Percentiles rank a stretch among this genome's conserved stretches.
Conservation (phyloP, 257 asterid species). For the Fraxinus anomala region DNA sequence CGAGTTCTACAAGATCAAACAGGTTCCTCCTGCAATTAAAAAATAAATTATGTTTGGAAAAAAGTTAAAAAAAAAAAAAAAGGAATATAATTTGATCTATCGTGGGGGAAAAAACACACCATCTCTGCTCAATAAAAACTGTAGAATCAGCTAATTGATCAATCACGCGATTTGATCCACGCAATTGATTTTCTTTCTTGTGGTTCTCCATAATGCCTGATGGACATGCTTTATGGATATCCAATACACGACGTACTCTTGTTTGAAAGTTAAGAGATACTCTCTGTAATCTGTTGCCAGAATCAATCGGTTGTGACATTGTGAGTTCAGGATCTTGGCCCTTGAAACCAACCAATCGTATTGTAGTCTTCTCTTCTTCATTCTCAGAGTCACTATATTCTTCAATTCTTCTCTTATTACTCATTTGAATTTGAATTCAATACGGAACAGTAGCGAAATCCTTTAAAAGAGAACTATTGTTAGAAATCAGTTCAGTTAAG, state of each 20-base stretch:
- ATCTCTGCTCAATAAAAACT: conserved; percentile 59
- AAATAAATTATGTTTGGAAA: background rate
- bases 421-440: conserved; percentile 60
- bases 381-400: conserved; percentile 32
- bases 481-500: background rate
- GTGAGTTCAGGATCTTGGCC: conserved; percentile 38
- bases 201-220: background rate
- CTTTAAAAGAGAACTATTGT: background rate
- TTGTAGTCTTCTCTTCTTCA: conserved; percentile 32
- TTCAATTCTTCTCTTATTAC: conserved; percentile 24
- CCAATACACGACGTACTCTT: conserved; percentile 37
- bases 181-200: background rate
- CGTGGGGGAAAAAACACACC: conserved; percentile 25
- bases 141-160: conserved; percentile 54
- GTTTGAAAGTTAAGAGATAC: conserved; percentile 48
- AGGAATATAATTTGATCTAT: too few species aligned
- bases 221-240: background rate
- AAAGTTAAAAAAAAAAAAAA: too few species aligned
- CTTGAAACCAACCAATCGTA: conserved; percentile 41
- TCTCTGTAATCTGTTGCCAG: conserved; percentile 36
- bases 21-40: conserved; percentile 36
- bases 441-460: conserved; percentile 11
- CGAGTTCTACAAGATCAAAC: conserved; percentile 51
- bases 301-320: conserved; percentile 36
- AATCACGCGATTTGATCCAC: background rate